Percentiles rank a stretch among this genome's conserved stretches.
Conservation (phyloP, 129 eudicot species). For the Chrysanthemum makinoi region DNA sequence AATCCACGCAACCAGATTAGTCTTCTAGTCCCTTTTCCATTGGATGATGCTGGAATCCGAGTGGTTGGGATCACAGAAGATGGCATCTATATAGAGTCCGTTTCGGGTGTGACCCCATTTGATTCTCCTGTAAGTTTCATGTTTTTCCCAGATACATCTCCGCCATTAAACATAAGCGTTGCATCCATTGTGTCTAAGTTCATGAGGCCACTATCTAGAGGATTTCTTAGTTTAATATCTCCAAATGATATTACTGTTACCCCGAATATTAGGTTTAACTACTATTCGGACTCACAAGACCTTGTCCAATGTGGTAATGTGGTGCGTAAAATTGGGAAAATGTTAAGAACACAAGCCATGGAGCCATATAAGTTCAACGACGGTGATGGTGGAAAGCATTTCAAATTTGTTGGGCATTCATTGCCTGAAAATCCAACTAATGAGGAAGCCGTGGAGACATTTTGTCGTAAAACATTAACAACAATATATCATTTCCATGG, state of each 20-base stretch:
- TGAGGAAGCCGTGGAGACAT: conserved; percentile 10
- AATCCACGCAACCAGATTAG: background rate
- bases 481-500: conserved; percentile 26
- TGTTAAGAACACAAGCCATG: background rate
- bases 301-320: background rate
- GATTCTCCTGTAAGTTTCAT: conserved; percentile 11
- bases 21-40: conserved; percentile 14
- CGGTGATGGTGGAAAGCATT: background rate
- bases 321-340: conserved; percentile 5
- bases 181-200: conserved; percentile 5
- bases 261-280: conserved; percentile 22
- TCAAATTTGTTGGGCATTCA: conserved; percentile 1
- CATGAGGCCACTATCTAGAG: conserved; percentile 2
- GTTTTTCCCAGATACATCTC: conserved; percentile 10
- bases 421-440: conserved; percentile 11
- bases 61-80: too few relatives aligned
- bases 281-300: conserved; percentile 5
- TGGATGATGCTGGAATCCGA: conserved; percentile 5
- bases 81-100: too few relatives aligned
- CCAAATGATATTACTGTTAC: background rate
- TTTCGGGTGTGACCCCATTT: conserved; percentile 16
- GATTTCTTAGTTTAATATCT: conserved; percentile 9
- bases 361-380: conserved; percentile 18
- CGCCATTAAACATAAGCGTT: conserved; percentile 22
- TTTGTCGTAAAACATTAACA: conserved; percentile 14